These are phyloP conservation scores for Royoungia palumana DNA, from an alignment of 768 basidiomycete species.

Conservation along the genomic window DNA sequence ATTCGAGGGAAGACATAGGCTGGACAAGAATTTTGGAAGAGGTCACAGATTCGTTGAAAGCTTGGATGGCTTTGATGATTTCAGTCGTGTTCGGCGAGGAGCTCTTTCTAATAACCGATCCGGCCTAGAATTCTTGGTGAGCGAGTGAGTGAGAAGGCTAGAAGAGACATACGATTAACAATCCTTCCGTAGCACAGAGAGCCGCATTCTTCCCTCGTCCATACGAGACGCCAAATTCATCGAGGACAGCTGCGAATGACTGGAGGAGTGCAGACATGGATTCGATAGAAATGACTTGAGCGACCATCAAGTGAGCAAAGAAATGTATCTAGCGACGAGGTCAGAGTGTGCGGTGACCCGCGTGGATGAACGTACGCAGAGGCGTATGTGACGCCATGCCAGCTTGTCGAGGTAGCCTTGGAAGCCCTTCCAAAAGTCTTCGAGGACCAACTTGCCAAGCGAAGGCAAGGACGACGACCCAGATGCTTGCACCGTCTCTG, in stretches of 20 bases:
- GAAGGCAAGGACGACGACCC: conserved; percentile 32
- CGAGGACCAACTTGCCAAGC: conserved; percentile 68
- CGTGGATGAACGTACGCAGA: conserved; percentile 58
- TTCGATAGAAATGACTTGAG: conserved; percentile 67
- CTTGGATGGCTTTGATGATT: conserved; percentile 68
- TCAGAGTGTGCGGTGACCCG: conserved; percentile 2
- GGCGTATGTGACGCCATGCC: conserved; percentile 85
- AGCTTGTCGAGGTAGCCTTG: conserved; percentile 84
- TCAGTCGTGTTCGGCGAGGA: conserved; percentile 58
- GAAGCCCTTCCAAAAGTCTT: conserved; percentile 91
- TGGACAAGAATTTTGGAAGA: conserved; percentile 64
- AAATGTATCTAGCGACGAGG: conserved; percentile 70
- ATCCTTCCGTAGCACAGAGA: conserved; percentile 75
- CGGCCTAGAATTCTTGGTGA: conserved; percentile 49
- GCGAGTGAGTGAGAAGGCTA: background rate
- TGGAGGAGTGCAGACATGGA: conserved; percentile 81
- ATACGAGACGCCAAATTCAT: conserved; percentile 85
- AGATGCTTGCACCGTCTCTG: conserved; percentile 25
- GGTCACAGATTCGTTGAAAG: conserved; percentile 60
- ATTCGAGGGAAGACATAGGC: conserved; percentile 52
- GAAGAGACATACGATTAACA: conserved; percentile 56
- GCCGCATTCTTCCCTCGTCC: conserved; percentile 81
- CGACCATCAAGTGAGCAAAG: conserved; percentile 83
- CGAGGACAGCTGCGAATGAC: conserved; percentile 81
- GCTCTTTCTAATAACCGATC: conserved; percentile 58